phyloP scores from a whole-genome alignment of 176 grass and related monocot species.

The Guadua angustifolia region DNA sequence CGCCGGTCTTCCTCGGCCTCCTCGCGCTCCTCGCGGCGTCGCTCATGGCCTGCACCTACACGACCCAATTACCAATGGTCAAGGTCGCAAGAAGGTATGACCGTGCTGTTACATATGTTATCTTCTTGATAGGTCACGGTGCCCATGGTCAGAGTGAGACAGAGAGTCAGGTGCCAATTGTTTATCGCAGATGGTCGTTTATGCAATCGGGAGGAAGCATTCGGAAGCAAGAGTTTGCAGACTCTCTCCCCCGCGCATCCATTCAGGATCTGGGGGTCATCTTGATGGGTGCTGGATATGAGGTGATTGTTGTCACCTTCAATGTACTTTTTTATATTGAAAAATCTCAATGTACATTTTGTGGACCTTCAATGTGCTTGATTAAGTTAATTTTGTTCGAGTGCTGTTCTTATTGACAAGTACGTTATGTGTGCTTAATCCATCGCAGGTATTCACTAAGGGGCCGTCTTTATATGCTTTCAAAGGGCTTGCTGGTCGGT shows the following conservation, averaged over 20 bases:
- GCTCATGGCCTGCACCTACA: conserved; percentile 96
- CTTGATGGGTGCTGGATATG: conserved; percentile 90
- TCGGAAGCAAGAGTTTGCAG: conserved; percentile 73
- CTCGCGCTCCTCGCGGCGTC: conserved; percentile 76
- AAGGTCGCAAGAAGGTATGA: conserved; percentile 85
- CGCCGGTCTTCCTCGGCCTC: conserved; percentile 85
- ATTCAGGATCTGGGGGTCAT: conserved; percentile 83
- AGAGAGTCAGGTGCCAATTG: neutral
- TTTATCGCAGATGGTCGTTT: conserved; percentile 85
- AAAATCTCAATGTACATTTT: neutral
- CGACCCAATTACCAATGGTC: conserved; percentile 88
- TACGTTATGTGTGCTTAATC: conserved; percentile 10
- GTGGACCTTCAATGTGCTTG: neutral
- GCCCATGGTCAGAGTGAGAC: neutral
- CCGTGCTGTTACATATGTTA: neutral
- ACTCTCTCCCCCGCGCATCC: conserved; percentile 80
- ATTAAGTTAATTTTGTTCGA: no score
- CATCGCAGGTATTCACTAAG: conserved; percentile 76
- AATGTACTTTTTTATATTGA: neutral
- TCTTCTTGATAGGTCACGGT: neutral
- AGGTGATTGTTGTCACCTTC: conserved; percentile 52
- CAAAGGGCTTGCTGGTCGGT: conserved; percentile 80
- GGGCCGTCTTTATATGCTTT: conserved; percentile 87
- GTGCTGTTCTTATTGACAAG: neutral
- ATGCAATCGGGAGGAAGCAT: conserved; percentile 66